These are phyloP conservation scores for Didymosphaeria variabile DNA, from an alignment of 2,329 filamentous ascomycete genomes.

Conservation along the genomic window DNA sequence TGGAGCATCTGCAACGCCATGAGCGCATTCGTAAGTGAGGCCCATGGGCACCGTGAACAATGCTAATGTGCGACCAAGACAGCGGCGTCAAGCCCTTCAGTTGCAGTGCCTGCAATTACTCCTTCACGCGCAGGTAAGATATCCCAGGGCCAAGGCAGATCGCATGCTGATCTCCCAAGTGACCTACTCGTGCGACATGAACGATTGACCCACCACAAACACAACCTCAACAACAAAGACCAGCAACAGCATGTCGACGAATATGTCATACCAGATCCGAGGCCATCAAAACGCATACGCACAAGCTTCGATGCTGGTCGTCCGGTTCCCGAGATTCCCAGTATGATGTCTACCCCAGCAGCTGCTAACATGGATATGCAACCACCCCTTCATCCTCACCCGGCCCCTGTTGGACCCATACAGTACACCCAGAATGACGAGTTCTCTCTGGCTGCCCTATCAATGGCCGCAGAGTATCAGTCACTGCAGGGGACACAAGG, in stretches of 20 bases:
- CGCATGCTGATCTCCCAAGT: constrained; percentile 31
- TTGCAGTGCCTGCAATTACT: constrained; percentile 52
- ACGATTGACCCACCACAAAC: constrained; percentile 47
- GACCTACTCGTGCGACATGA: constrained; percentile 54
- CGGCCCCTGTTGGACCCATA: constrained; percentile 26
- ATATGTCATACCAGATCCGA: constrained; percentile 26
- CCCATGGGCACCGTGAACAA: neutral
- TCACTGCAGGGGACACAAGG: constrained; percentile 48
- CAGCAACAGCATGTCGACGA: constrained; percentile 17
- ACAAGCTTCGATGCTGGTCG: constrained; percentile 34
- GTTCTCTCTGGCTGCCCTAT: constrained; percentile 50
- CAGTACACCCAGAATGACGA: constrained; percentile 36
- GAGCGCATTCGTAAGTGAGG: constrained; percentile 50
- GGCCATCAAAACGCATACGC: constrained; percentile 38
- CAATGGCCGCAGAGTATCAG: constrained; percentile 54
- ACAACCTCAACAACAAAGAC: constrained; percentile 20
- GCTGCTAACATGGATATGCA: constrained; percentile 31
- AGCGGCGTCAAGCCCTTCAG: constrained; percentile 54
- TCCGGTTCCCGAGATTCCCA: constrained; percentile 39
- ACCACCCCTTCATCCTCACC: constrained; percentile 25
- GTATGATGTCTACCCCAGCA: constrained; percentile 36
- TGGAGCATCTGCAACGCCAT: constrained; percentile 54
- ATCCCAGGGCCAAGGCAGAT: neutral
- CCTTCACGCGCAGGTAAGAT: constrained; percentile 53
- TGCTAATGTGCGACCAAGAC: constrained; percentile 35